phyloP scores from a whole-genome alignment of 345 rosid genomes.

The Melaleuca quinquenervia region DNA sequence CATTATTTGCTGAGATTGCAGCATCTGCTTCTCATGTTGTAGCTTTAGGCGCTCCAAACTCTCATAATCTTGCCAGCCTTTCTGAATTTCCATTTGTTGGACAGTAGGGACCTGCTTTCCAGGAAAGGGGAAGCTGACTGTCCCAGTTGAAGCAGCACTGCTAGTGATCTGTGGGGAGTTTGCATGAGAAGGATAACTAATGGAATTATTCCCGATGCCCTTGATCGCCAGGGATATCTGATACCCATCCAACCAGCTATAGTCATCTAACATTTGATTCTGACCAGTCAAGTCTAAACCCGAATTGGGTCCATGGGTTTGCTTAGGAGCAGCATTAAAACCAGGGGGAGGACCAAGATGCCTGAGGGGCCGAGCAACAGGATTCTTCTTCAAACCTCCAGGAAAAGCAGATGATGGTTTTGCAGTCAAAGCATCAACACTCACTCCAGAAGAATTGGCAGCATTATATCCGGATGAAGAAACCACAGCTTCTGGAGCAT shows the following conservation, averaged over 20 bases:
- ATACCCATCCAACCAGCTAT: constrained; percentile 98
- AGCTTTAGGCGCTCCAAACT: constrained; percentile 28
- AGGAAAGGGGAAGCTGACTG: constrained; percentile 75
- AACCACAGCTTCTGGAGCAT: constrained; percentile 24
- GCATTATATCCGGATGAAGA: constrained; percentile 39
- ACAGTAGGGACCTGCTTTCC: constrained; percentile 53
- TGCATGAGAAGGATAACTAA: constrained; percentile 28
- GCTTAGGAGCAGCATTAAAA: constrained; percentile 59
- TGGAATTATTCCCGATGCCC: constrained; percentile 22
- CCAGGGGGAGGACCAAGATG: constrained; percentile 97
- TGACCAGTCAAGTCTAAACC: background rate
- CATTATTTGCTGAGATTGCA: constrained; percentile 19
- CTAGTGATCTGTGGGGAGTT: constrained; percentile 32
- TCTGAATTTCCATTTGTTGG: constrained; percentile 43
- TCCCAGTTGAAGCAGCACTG: constrained; percentile 39
- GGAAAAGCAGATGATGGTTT: constrained; percentile 27
- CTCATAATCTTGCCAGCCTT: constrained; percentile 39
- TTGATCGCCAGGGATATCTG: constrained; percentile 44
- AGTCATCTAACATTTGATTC: constrained; percentile 48
- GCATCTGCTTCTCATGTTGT: constrained; percentile 49
- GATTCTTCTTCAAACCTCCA: constrained; percentile 38
- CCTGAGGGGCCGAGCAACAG: constrained; percentile 69
- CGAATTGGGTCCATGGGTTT: constrained; percentile 28
- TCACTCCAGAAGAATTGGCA: constrained; percentile 33
- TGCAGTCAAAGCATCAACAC: constrained; percentile 27